A percentile compares a stretch with the other conserved stretches of the same genome.
phyloP scores from a whole-genome alignment of 2,329 filamentous ascomycete genomes.

The Neofusicoccum ribis region DNA sequence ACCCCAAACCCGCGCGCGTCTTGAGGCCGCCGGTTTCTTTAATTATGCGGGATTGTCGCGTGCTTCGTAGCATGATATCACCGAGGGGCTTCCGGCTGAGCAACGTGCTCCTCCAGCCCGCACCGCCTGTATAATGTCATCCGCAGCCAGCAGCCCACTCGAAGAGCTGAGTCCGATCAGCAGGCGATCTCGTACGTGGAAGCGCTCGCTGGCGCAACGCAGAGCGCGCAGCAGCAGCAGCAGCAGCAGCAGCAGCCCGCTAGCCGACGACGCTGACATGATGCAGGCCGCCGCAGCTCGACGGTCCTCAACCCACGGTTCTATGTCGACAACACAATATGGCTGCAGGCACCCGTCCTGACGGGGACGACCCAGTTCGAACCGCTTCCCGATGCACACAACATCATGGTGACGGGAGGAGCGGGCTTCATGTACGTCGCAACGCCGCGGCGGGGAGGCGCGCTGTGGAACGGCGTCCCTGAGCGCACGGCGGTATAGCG shows the following conservation, averaged over 20 bases:
- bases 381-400: constrained; percentile 68
- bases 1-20: constrained; percentile 15
- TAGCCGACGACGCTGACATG: background rate
- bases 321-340: constrained; percentile 61
- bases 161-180: constrained; percentile 14
- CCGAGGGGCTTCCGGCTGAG: background rate
- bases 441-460: constrained; percentile 1
- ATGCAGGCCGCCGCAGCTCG: constrained; percentile 25
- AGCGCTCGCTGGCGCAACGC: constrained; percentile 30
- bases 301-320: constrained; percentile 44
- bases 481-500: background rate
- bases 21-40: constrained; percentile 8
- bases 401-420: constrained; percentile 81
- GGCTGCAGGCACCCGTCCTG: constrained; percentile 70
- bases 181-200: constrained; percentile 11
- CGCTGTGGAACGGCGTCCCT: constrained; percentile 11
- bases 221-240: background rate
- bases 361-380: constrained; percentile 70
- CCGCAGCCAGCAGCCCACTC: constrained; percentile 13
- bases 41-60: constrained; percentile 16
- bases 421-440: constrained; percentile 77
- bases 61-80: constrained; percentile 19
- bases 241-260: background rate
- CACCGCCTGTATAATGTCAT: constrained; percentile 18
- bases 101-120: constrained; percentile 18